phyloP scores from a whole-genome alignment of 305 asterid species.

The Andrographis paniculata region DNA sequence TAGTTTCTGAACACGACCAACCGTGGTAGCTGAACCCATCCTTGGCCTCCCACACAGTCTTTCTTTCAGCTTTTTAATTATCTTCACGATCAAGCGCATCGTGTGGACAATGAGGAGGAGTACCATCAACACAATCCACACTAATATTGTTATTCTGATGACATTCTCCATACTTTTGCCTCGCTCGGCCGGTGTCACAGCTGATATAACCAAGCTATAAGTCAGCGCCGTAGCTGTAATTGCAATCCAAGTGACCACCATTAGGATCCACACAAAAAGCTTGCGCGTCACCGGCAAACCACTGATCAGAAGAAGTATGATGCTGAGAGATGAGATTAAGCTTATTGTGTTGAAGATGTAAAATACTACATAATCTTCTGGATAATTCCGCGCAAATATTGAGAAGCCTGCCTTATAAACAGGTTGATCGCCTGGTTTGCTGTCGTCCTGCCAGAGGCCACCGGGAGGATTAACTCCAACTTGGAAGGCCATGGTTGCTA shows the following conservation, averaged over 20 bases:
- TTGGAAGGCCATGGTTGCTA: slow-evolving; percentile 55
- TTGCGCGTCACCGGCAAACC: slow-evolving; percentile 41
- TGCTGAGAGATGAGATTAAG: slow-evolving; percentile 47
- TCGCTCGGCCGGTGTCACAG: slow-evolving; percentile 26
- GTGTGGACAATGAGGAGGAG: slow-evolving; percentile 39
- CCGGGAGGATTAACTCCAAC: slow-evolving; percentile 47
- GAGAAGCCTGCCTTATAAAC: slow-evolving; percentile 38
- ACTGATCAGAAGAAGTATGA: slow-evolving; percentile 43
- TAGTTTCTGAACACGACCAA: too few species aligned
- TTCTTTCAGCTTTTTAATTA: too few species aligned
- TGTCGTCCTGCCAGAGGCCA: slow-evolving; percentile 36
- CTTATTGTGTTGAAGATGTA: slow-evolving; percentile 32
- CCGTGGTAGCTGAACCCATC: too few species aligned
- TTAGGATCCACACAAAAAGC: slow-evolving; percentile 39
- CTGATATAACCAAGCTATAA: slow-evolving; percentile 29
- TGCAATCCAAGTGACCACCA: slow-evolving; percentile 53
- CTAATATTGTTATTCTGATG: slow-evolving; percentile 17
- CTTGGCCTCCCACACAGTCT: too few species aligned
- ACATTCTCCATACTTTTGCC: slow-evolving; percentile 18
- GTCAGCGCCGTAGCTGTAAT: slow-evolving; percentile 38
- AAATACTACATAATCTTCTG: slow-evolving; percentile 19
- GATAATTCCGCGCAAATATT: slow-evolving; percentile 32
- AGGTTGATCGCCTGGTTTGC: slow-evolving; percentile 1
- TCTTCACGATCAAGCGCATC: slow-evolving; percentile 26
- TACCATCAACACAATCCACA: slow-evolving; percentile 35